These are phyloP conservation scores for Neonectria punicea DNA, from an alignment of 2,329 filamentous ascomycete species.

Conservation along the genomic window DNA sequence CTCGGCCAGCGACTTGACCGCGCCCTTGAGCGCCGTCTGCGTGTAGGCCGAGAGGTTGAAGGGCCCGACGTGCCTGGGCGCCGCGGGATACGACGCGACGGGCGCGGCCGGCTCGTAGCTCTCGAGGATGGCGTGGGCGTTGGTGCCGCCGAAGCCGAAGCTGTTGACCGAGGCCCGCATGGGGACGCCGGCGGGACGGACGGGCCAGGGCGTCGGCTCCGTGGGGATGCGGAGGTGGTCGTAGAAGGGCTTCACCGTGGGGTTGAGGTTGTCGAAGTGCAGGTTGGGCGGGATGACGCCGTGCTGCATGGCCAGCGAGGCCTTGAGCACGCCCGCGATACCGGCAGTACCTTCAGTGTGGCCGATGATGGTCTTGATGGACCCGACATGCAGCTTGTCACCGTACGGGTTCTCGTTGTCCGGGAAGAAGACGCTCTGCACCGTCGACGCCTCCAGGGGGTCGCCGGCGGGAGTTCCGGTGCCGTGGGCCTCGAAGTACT, in stretches of 20 bases:
- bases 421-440: constrained; percentile 54
- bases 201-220: constrained; percentile 36
- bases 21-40: neutral
- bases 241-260: constrained; percentile 40
- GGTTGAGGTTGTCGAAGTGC: constrained; percentile 44
- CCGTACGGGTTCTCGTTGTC: neutral
- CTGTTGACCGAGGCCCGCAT: constrained; percentile 43
- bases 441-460: constrained; percentile 52
- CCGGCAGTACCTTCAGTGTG: constrained; percentile 42
- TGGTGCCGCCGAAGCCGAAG: constrained; percentile 57
- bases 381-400: constrained; percentile 38
- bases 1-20: neutral
- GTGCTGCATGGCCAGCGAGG: constrained; percentile 29
- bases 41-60: neutral
- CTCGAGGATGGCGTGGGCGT: constrained; percentile 55
- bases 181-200: neutral
- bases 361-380: constrained; percentile 44
- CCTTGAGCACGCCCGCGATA: constrained; percentile 38
- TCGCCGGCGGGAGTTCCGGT: constrained; percentile 59
- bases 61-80: constrained; percentile 13
- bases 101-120: constrained; percentile 4
- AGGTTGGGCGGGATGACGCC: constrained; percentile 46
- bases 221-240: constrained; percentile 34
- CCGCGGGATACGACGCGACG: neutral
- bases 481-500: constrained; percentile 58